These are phyloP conservation scores for Ceratopteris richardii DNA, from an alignment of 75 land plant genomes.

Conservation along the genomic window DNA sequence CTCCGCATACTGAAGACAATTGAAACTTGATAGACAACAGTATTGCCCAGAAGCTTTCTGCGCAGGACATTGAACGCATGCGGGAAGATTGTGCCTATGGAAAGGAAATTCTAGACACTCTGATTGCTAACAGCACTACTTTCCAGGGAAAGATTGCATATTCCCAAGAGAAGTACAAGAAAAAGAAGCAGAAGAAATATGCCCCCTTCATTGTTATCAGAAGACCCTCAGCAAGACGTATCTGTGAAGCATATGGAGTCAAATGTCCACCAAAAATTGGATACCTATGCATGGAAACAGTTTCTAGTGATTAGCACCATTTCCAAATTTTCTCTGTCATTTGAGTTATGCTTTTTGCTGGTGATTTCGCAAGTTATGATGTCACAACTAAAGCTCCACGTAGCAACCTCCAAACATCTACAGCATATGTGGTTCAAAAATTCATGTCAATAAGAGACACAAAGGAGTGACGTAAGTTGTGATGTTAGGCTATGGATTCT, in stretches of 20 bases:
- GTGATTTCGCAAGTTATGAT: no score
- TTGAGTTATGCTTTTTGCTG: no score
- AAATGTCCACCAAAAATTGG: slow-evolving; percentile 82
- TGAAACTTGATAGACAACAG: slow-evolving; percentile 73
- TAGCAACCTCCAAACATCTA: no score
- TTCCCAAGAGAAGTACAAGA: slow-evolving; percentile 95
- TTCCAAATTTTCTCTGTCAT: no score
- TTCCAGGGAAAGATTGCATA: slow-evolving; percentile 77
- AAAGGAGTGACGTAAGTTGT: no score
- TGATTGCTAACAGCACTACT: slow-evolving; percentile 87
- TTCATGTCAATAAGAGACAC: no score
- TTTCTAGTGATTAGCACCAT: no score
- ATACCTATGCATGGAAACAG: slow-evolving; percentile 65
- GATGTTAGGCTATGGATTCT: no score
- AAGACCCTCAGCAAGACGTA: slow-evolving; percentile 78
- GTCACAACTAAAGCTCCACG: no score
- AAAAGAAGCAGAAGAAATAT: slow-evolving; percentile 91
- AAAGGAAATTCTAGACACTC: slow-evolving; percentile 73
- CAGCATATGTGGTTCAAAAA: no score
- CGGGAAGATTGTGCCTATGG: slow-evolving; percentile 79
- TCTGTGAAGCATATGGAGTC: slow-evolving; percentile 91
- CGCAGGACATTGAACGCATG: slow-evolving; percentile 80
- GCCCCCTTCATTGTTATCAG: slow-evolving; percentile 79
- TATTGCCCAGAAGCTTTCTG: slow-evolving; percentile 74
- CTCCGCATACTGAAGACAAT: slow-evolving; percentile 37